A percentile compares a stretch with the other conserved stretches of the same genome.
These are phyloP conservation scores for Rhododendron vialii DNA, from an alignment of 148 eudicot species.

Conservation along the genomic window DNA sequence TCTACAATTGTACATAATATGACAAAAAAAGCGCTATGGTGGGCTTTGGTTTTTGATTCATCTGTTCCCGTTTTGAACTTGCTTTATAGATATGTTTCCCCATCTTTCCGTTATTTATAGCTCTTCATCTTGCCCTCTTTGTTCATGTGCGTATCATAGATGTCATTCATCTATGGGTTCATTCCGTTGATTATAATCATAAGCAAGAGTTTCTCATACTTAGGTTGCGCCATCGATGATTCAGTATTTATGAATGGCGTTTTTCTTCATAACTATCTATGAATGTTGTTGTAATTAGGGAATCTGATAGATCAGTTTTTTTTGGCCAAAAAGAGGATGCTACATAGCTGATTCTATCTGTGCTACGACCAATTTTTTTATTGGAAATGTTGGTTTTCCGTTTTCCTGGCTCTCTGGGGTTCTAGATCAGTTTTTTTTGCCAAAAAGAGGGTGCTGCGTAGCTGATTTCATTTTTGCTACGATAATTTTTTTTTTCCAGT, in stretches of 20 bases:
- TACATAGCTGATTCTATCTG: too few relatives aligned
- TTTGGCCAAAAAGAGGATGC: neutral
- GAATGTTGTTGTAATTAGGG: neutral
- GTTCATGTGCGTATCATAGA: neutral
- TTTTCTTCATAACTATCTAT: too few relatives aligned
- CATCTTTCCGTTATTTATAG: neutral
- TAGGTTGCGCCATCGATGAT: neutral
- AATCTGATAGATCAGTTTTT: neutral
- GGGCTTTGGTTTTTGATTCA: neutral
- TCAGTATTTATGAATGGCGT: too few relatives aligned
- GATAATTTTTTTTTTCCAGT: too few relatives aligned
- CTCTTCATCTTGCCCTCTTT: neutral
- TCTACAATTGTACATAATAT: slow-evolving; percentile 8
- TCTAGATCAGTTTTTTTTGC: too few relatives aligned
- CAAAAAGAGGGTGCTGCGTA: too few relatives aligned
- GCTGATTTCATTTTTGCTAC: too few relatives aligned
- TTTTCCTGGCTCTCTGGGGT: too few relatives aligned
- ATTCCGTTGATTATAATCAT: neutral
- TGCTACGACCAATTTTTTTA: too few relatives aligned
- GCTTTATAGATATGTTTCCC: too few relatives aligned
- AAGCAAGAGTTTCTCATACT: neutral
- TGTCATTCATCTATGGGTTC: neutral
- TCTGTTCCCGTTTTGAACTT: neutral
- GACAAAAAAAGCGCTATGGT: neutral
- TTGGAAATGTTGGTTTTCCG: too few relatives aligned